Evolutionary conservation across 169 alveolate genomes (phyloP).

Genomic region (Plasmodium inui): DNA sequence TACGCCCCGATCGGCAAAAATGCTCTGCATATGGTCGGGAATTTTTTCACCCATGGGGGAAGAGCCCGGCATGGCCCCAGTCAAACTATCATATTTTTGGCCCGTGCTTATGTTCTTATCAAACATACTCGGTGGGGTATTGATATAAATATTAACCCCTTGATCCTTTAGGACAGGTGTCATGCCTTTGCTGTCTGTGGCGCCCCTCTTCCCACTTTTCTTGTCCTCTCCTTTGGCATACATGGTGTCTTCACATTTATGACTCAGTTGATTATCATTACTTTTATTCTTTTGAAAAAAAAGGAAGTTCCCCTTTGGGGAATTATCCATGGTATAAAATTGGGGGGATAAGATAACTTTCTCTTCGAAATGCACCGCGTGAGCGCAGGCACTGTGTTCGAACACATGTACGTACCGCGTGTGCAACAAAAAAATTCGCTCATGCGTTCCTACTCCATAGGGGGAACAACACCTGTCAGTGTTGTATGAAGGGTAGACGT

Average conservation of each 20-base stretch:
- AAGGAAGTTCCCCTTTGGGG: constrained; percentile 1
- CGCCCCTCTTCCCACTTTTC: not conserved
- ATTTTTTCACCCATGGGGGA: not conserved
- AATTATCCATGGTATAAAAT: constrained; percentile 29
- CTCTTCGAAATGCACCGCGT: not conserved
- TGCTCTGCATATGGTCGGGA: not conserved
- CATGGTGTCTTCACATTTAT: constrained; percentile 29
- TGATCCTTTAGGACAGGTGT: not conserved
- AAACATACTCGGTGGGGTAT: not conserved
- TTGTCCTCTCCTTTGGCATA: constrained; percentile 25
- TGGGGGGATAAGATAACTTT: not conserved
- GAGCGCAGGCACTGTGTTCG: not conserved
- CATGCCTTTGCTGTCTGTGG: not conserved
- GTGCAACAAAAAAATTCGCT: not conserved
- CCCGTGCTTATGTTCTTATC: not conserved
- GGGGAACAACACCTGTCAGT: not conserved
- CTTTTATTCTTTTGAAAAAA: constrained; percentile 55
- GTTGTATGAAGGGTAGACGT: not conserved
- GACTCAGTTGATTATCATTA: constrained; percentile 29
- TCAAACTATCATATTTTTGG: not conserved
- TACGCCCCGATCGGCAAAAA: not conserved
- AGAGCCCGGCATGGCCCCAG: not conserved
- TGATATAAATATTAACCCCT: not conserved
- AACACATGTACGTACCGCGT: not conserved
- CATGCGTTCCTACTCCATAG: not conserved